Conservation (phyloP, 257 asterid genomes). For the Solanum chiquidenum region DNA sequence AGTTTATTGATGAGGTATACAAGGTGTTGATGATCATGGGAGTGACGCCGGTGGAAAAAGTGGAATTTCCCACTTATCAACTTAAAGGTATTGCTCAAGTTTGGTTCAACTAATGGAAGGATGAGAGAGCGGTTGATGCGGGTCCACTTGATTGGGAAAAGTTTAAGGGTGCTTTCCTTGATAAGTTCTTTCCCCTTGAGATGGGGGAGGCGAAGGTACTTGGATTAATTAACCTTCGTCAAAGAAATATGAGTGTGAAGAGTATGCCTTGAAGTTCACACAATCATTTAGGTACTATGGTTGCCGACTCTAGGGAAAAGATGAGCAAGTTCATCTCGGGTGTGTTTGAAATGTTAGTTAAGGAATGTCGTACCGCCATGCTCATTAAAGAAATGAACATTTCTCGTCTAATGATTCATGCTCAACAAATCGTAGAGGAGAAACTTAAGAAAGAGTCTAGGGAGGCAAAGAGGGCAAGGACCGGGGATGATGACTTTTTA, state of each 20-base stretch:
- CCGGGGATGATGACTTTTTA: not conserved
- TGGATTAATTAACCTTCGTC: not conserved
- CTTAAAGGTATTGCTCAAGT: not conserved
- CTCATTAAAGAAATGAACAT: not conserved
- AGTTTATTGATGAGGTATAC: not conserved
- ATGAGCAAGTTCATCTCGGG: not conserved
- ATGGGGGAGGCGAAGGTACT: not conserved
- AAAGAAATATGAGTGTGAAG: not conserved
- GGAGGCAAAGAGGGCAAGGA: not conserved
- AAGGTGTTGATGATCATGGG: not conserved
- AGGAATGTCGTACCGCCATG: not conserved
- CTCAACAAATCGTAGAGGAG: not conserved
- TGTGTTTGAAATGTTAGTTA: not conserved
- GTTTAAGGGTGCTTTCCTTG: not conserved
- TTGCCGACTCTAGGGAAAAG: not conserved
- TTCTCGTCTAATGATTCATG: not conserved
- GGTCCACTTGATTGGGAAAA: not conserved
- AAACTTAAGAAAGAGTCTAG: not conserved
- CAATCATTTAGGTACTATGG: not conserved
- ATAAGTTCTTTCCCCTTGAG: not conserved
- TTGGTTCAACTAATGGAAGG: not conserved
- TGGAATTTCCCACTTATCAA: not conserved
- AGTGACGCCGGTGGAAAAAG: not conserved
- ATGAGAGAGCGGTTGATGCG: not conserved
- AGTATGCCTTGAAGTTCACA: not conserved